Conservation (phyloP, 495 filamentous ascomycete species). For the Hypoxylon fuscum region DNA sequence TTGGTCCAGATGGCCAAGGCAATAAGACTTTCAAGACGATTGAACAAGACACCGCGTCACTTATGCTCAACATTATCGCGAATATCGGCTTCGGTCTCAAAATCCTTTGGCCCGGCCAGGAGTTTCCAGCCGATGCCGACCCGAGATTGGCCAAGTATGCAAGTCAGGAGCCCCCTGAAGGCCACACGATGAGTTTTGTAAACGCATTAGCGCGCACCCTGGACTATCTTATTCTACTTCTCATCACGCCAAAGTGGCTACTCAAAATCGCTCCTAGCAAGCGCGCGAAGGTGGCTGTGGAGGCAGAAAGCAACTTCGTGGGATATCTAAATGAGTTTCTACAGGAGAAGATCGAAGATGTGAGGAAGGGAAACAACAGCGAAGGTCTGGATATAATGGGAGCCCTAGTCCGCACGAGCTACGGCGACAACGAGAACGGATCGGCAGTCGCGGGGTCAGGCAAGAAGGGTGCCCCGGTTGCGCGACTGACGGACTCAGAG, state of each 20-base stretch:
- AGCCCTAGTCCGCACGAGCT: slow-evolving; percentile 58
- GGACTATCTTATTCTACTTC: slow-evolving; percentile 61
- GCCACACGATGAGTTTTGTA: slow-evolving; percentile 69
- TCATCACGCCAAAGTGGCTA: slow-evolving; percentile 60
- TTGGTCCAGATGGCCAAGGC: slow-evolving; percentile 42
- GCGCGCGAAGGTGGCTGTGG: slow-evolving; percentile 54
- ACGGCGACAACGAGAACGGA: slow-evolving; percentile 40
- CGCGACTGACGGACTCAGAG: slow-evolving; percentile 62
- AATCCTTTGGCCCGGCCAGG: slow-evolving; percentile 64
- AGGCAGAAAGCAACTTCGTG: slow-evolving; percentile 66
- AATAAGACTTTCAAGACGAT: slow-evolving; percentile 59
- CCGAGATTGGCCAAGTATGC: slow-evolving; percentile 54
- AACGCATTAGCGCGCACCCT: slow-evolving; percentile 62
- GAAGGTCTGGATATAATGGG: slow-evolving; percentile 73
- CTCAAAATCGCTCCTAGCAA: slow-evolving; percentile 62
- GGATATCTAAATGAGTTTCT: slow-evolving; percentile 72
- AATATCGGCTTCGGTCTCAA: slow-evolving; percentile 71
- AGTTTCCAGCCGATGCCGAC: slow-evolving; percentile 48
- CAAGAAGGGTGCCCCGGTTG: slow-evolving; percentile 28
- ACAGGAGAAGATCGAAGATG: slow-evolving; percentile 60
- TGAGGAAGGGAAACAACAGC: slow-evolving; percentile 52
- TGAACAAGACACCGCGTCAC: slow-evolving; percentile 67
- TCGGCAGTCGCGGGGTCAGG: slow-evolving; percentile 6
- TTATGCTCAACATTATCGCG: slow-evolving; percentile 73
- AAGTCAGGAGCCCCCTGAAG: slow-evolving; percentile 53